Evolutionary conservation across 257 asterid species (phyloP).

Genomic region (Cruciata laevipes): DNA sequence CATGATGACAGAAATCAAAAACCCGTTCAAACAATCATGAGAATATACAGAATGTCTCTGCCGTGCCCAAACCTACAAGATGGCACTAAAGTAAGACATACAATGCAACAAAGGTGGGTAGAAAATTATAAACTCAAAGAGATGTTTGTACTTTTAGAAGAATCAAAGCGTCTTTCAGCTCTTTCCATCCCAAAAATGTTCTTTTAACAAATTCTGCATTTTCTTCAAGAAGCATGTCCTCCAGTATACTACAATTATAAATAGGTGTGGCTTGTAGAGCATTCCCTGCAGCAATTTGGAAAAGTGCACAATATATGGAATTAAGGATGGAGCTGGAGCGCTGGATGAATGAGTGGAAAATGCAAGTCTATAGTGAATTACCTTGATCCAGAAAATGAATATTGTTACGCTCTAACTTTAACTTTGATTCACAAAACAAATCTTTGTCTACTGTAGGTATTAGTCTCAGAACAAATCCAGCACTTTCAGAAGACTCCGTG

Average conservation of each 20-base stretch:
- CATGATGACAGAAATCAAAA: slow-evolving; percentile 53
- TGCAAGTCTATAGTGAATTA: slow-evolving; percentile 18
- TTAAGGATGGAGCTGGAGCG: slow-evolving; percentile 4
- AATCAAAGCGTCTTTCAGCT: slow-evolving; percentile 66
- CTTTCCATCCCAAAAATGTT: slow-evolving; percentile 63
- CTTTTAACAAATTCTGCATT: slow-evolving; percentile 55
- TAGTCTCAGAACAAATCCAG: slow-evolving; percentile 56
- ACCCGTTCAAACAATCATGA: slow-evolving; percentile 92
- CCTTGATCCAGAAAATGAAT: slow-evolving; percentile 66
- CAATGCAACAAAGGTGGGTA: slow-evolving; percentile 4
- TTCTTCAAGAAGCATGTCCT: slow-evolving; percentile 90
- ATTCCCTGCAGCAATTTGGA: slow-evolving; percentile 27
- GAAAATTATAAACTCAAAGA: neutral
- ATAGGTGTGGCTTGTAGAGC: slow-evolving; percentile 60
- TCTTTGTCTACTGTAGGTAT: slow-evolving; percentile 72
- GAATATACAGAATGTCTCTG: slow-evolving; percentile 58
- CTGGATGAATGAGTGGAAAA: neutral
- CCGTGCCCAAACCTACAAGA: slow-evolving; percentile 83
- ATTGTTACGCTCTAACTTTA: slow-evolving; percentile 64
- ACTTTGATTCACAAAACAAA: slow-evolving; percentile 55
- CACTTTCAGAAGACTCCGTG: slow-evolving; percentile 36
- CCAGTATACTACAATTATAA: slow-evolving; percentile 85
- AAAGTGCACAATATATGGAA: slow-evolving; percentile 10
- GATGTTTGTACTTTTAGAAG: slow-evolving; percentile 67
- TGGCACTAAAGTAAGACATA: slow-evolving; percentile 19